These are phyloP conservation scores for Chaetomiaceae sp. DNA, from an alignment of 2,329 filamentous ascomycete genomes.

Conservation along the genomic window DNA sequence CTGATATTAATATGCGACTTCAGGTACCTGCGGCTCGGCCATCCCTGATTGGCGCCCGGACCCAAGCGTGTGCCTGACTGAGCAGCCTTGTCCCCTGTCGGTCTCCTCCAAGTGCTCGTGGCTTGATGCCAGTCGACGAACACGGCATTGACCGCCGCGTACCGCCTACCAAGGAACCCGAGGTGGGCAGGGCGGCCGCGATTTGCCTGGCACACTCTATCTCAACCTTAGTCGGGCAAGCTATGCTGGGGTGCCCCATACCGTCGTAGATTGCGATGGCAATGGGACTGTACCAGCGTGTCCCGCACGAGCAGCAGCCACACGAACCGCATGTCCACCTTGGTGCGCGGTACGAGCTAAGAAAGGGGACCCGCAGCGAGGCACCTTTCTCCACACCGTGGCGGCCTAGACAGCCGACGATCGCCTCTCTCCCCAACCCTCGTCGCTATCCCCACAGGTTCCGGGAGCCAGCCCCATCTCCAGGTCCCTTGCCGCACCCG, in stretches of 20 bases:
- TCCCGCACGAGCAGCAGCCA: conserved; percentile 14
- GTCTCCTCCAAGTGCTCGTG: conserved; percentile 8
- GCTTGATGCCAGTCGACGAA: conserved; percentile 18
- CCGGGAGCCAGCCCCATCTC: conserved; percentile 25
- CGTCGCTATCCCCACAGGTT: conserved; percentile 5
- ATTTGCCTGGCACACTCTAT: conserved; percentile 23
- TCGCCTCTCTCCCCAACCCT: conserved; percentile 29
- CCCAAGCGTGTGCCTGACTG: conserved; percentile 23
- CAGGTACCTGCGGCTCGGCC: conserved; percentile 24
- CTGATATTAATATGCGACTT: conserved; percentile 26
- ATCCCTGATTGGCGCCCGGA: conserved; percentile 20
- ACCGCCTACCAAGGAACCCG: conserved; percentile 1
- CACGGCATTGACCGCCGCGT: conserved; percentile 26
- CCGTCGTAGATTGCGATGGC: conserved; percentile 8
- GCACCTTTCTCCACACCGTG: conserved; percentile 23
- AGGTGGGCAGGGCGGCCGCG: conserved; percentile 12
- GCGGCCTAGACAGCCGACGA: conserved; percentile 20
- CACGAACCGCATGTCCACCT: not conserved
- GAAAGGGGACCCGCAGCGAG: conserved; percentile 9
- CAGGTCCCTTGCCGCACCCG: conserved; percentile 27
- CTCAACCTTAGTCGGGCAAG: conserved; percentile 21
- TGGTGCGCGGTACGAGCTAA: not conserved
- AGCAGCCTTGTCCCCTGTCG: conserved; percentile 19
- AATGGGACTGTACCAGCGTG: conserved; percentile 7
- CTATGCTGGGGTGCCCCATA: conserved; percentile 18